phyloP scores from a whole-genome alignment of 768 basidiomycete genomes.

The Hygrocybe punicea region DNA sequence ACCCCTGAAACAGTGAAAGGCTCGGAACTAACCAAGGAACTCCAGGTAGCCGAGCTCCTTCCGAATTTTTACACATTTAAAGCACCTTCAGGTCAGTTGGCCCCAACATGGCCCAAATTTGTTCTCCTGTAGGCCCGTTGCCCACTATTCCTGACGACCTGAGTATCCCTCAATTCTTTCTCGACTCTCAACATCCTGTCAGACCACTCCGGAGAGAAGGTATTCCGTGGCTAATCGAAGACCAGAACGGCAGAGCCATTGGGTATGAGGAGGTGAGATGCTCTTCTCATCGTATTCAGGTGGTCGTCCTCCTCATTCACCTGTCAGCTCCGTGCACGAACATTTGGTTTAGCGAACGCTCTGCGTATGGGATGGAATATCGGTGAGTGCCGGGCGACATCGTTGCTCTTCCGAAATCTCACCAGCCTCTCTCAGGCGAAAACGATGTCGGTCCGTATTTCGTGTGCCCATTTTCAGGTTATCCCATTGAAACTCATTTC shows the following conservation, averaged over 20 bases:
- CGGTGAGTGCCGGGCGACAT: slow-evolving; percentile 29
- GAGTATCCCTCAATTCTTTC: slow-evolving; percentile 63
- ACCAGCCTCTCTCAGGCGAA: slow-evolving; percentile 33
- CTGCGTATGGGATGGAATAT: slow-evolving; percentile 42
- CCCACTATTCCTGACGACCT: slow-evolving; percentile 59
- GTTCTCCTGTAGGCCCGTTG: slow-evolving; percentile 20
- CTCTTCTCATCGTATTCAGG: slow-evolving; percentile 44
- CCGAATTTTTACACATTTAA: too few species aligned
- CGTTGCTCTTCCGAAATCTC: background rate
- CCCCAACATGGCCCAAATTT: background rate
- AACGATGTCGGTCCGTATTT: slow-evolving; percentile 49
- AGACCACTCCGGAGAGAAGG: slow-evolving; percentile 46
- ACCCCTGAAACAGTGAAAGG: too few species aligned
- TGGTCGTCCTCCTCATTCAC: slow-evolving; percentile 54
- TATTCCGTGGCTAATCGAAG: slow-evolving; percentile 59
- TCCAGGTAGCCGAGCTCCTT: too few species aligned
- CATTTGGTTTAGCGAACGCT: slow-evolving; percentile 47
- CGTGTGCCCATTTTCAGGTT: background rate
- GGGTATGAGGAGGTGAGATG: slow-evolving; percentile 45
- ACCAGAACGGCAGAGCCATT: slow-evolving; percentile 45
- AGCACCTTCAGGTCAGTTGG: background rate
- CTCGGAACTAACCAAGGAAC: too few species aligned
- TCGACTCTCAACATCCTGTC: slow-evolving; percentile 41
- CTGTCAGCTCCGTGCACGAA: slow-evolving; percentile 45
- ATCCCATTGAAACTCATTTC: background rate